phyloP scores from a whole-genome alignment of 176 grass and related monocot species.

The maize (Zea mays) region Zm-B73-REFERENCE-NAM-5.0 NC_050102.1:159883501-159884000 shows the following conservation, averaged over 20 bases:
- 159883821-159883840: neutral
- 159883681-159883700: constrained; percentile 21
- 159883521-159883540: neutral
- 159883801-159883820: neutral
- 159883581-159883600: neutral
- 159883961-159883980: too few relatives aligned
- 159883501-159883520: neutral
- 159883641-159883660: constrained; percentile 8
- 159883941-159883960: too few relatives aligned
- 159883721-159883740: neutral
- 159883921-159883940: too few relatives aligned
- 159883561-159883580: neutral
- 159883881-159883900: too few relatives aligned
- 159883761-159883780: neutral
- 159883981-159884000: too few relatives aligned
- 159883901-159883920: too few relatives aligned
- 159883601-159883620: constrained; percentile 6
- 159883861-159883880: neutral
- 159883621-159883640: neutral
- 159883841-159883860: neutral
- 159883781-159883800: neutral
- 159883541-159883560: neutral
- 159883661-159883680: constrained; percentile 9
- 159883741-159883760: neutral
- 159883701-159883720: neutral